Conservation (phyloP, 768 basidiomycete species). For the Agaricus sinodeliciosus region DNA sequence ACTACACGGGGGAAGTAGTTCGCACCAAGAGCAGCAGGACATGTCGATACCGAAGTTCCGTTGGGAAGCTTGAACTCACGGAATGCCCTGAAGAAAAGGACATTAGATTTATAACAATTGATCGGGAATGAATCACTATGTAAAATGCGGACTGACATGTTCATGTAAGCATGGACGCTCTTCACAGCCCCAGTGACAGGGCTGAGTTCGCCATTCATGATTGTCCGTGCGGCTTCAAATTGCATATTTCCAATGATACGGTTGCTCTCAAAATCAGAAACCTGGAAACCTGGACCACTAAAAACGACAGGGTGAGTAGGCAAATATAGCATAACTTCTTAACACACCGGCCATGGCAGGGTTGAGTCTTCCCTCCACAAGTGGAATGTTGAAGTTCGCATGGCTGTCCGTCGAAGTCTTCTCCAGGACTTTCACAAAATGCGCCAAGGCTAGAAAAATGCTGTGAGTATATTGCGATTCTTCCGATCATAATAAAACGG, state of each 20-base stretch:
- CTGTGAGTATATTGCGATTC: slow-evolving; percentile 4
- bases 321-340: slow-evolving; percentile 1
- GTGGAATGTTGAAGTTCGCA: slow-evolving; percentile 73
- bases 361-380: slow-evolving; percentile 59
- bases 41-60: slow-evolving; percentile 62
- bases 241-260: slow-evolving; percentile 64
- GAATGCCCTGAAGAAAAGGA: slow-evolving; percentile 38
- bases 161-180: slow-evolving; percentile 63
- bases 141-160: slow-evolving; percentile 48
- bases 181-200: slow-evolving; percentile 54
- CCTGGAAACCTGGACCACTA: slow-evolving; percentile 71
- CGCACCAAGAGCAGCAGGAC: slow-evolving; percentile 73
- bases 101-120: background rate
- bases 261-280: slow-evolving; percentile 74
- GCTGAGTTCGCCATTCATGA: slow-evolving; percentile 48
- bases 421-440: slow-evolving; percentile 71
- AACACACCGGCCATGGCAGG: slow-evolving; percentile 64
- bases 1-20: slow-evolving; percentile 1
- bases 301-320: background rate
- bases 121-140: background rate
- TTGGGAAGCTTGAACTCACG: slow-evolving; percentile 60
- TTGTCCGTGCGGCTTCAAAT: slow-evolving; percentile 57
- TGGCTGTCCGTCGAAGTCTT: slow-evolving; percentile 55
- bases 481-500: slow-evolving; percentile 20
- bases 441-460: slow-evolving; percentile 47